Evolutionary conservation across 805 yeast genomes (phyloP).

Genomic region (Priceomyces carsonii): DNA sequence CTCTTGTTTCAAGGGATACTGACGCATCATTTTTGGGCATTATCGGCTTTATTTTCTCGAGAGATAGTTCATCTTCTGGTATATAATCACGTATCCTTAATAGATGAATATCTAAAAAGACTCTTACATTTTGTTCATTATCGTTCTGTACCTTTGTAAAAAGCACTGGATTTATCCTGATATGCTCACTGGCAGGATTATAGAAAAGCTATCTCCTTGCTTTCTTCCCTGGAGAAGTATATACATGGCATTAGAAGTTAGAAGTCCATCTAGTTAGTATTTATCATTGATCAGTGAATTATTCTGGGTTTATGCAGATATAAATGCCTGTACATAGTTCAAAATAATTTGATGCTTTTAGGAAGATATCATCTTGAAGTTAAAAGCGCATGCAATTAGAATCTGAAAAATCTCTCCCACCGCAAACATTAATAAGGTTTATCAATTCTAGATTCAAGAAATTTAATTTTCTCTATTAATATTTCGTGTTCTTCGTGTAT

Average conservation of each 20-base stretch:
- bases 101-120: conserved; percentile 5
- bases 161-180: conserved; percentile 3
- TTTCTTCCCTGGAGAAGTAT: conserved; percentile 7
- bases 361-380: conserved; percentile 2
- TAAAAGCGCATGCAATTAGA: background rate
- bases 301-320: too few species aligned
- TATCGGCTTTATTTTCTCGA: conserved; percentile 1
- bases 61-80: background rate
- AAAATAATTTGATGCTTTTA: background rate
- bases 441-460: too few species aligned
- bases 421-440: too few species aligned
- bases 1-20: conserved; percentile 1
- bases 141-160: conserved; percentile 3
- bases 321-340: too few species aligned
- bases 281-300: too few species aligned
- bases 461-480: too few species aligned
- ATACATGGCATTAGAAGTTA: conserved; percentile 2
- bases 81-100: conserved; percentile 3
- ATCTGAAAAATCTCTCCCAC: background rate
- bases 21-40: conserved; percentile 3
- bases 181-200: background rate
- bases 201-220: background rate
- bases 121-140: conserved; percentile 4
- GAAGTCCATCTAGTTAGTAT: conserved; percentile 1
- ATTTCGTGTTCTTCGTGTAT: too few species aligned